These are phyloP conservation scores for Gaeumannomyces tritici DNA, from an alignment of 2,329 filamentous ascomycete genomes.

Conservation along the genomic window DNA sequence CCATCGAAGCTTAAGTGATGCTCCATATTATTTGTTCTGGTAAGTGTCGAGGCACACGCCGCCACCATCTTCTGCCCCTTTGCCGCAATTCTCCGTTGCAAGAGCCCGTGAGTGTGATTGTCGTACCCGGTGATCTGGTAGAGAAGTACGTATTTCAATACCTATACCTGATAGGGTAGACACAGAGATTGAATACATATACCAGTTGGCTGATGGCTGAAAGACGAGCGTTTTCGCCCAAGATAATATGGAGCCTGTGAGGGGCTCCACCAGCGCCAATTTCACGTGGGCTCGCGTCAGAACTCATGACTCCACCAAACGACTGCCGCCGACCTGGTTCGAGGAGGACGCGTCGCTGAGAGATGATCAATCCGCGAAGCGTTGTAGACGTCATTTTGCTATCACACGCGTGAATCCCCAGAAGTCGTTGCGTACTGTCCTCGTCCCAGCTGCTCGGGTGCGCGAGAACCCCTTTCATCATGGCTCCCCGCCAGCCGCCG, in stretches of 20 bases:
- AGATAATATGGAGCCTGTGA: background rate
- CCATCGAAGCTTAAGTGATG: no score
- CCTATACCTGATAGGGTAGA: background rate
- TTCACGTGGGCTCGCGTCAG: background rate
- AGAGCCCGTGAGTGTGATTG: no score
- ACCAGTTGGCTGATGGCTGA: background rate
- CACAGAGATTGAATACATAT: background rate
- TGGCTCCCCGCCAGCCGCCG: slow-evolving; percentile 1
- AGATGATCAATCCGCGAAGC: background rate
- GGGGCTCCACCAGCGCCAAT: background rate
- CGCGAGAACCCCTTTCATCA: background rate
- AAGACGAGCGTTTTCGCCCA: no score
- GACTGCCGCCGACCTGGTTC: background rate
- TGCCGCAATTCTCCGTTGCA: no score
- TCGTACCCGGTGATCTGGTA: background rate
- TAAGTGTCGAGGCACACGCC: no score
- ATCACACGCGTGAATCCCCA: background rate
- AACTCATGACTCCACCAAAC: background rate
- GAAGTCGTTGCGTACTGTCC: background rate
- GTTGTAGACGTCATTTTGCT: background rate
- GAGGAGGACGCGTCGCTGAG: background rate
- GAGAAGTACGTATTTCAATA: no score
- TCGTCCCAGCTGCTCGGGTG: no score
- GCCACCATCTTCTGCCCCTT: no score
- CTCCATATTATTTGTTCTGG: no score